These are phyloP conservation scores for Psidium guajava DNA, from an alignment of 345 rosid species.

Conservation along the genomic window DNA sequence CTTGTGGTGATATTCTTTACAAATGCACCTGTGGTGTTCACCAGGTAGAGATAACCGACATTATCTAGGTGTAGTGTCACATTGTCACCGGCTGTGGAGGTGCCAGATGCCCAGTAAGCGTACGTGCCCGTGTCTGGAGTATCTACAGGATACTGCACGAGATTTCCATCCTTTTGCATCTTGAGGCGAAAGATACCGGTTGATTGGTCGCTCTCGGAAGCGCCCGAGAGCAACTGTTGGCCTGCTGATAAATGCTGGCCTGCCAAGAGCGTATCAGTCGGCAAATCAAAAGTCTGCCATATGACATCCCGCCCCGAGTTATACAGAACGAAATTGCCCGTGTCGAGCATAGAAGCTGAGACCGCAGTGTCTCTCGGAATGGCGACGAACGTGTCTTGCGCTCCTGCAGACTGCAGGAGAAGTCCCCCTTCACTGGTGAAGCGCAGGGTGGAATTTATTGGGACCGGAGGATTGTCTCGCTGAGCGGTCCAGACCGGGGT, in stretches of 20 bases:
- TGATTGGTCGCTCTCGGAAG: not conserved
- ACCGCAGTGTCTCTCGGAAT: not conserved
- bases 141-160: slow-evolving; percentile 14
- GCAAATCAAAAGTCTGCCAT: slow-evolving; percentile 15
- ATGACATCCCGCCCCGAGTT: not conserved
- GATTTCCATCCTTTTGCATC: slow-evolving; percentile 14
- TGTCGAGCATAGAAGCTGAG: slow-evolving; percentile 23
- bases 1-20: not conserved
- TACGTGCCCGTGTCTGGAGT: not conserved
- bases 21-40: not conserved
- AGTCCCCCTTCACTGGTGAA: slow-evolving; percentile 3
- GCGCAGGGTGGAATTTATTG: not conserved
- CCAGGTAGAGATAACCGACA: slow-evolving; percentile 8
- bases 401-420: not conserved
- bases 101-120: not conserved
- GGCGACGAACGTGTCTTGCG: not conserved
- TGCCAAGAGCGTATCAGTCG: slow-evolving; percentile 16
- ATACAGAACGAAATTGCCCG: slow-evolving; percentile 23
- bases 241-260: slow-evolving; percentile 6
- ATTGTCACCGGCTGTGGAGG: not conserved
- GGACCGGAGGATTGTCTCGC: slow-evolving; percentile 4
- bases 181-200: slow-evolving; percentile 11
- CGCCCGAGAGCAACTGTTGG: slow-evolving; percentile 1
- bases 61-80: slow-evolving; percentile 5
- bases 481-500: slow-evolving; percentile 13